Evolutionary conservation across 2,329 filamentous ascomycete species (phyloP).

Genomic region (Thielaviopsis euricoi): DNA sequence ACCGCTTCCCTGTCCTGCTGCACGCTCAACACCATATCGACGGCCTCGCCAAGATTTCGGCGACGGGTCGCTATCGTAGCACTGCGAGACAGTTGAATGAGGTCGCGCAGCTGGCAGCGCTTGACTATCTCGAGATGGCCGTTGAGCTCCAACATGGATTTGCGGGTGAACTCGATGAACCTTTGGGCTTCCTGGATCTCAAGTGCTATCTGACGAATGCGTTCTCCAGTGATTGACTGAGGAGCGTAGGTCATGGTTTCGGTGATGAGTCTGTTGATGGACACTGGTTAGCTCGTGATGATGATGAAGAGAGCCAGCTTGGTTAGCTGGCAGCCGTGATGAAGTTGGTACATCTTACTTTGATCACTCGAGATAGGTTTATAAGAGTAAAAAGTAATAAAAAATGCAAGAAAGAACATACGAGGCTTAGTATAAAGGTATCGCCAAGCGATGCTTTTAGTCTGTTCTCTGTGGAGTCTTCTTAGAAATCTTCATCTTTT

Average conservation of each 20-base stretch:
- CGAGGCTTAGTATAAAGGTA: too few relatives aligned
- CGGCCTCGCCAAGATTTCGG: conserved; percentile 2
- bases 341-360: too few relatives aligned
- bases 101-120: not conserved
- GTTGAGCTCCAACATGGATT: not conserved
- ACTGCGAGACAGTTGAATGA: not conserved
- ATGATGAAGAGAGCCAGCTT: not conserved
- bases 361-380: too few relatives aligned
- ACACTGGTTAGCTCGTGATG: not conserved
- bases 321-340: too few relatives aligned
- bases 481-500: not conserved
- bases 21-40: not conserved
- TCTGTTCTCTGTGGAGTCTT: not conserved
- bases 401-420: too few relatives aligned
- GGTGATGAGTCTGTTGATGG: not conserved
- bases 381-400: too few relatives aligned
- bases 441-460: not conserved
- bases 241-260: not conserved
- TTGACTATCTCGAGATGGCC: not conserved
- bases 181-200: not conserved
- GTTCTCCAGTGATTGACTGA: not conserved
- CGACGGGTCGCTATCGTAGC: not conserved
- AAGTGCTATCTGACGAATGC: not conserved
- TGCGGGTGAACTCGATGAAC: not conserved
- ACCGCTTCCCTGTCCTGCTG: not conserved